These are phyloP conservation scores for Boletus insuetus DNA, from an alignment of 768 basidiomycete species.

Conservation along the genomic window DNA sequence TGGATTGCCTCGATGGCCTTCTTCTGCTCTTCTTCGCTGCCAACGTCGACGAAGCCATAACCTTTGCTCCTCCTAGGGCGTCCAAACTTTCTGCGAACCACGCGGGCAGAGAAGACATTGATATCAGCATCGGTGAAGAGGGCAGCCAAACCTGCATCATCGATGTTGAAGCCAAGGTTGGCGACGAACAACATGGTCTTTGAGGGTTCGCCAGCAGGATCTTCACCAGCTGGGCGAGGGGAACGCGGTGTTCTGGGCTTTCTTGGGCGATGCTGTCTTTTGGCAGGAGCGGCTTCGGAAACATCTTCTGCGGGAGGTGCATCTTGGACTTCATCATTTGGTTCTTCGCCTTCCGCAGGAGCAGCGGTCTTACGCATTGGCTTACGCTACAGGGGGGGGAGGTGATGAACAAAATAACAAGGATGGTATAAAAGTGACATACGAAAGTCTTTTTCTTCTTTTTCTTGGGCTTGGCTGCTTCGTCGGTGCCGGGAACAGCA, in stretches of 20 bases:
- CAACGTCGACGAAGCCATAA: constrained; percentile 97
- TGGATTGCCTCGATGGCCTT: constrained; percentile 86
- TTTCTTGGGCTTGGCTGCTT: constrained; percentile 68
- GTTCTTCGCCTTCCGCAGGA: constrained; percentile 33
- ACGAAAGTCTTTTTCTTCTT: constrained; percentile 75
- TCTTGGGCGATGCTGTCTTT: constrained; percentile 49
- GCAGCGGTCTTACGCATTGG: constrained; percentile 37
- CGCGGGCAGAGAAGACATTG: constrained; percentile 79
- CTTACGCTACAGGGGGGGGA: constrained; percentile 49
- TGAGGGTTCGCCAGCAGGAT: constrained; percentile 84
- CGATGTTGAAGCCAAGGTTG: constrained; percentile 94
- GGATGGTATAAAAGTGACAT: constrained; percentile 7
- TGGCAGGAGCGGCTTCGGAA: constrained; percentile 34
- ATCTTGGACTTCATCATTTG: constrained; percentile 29
- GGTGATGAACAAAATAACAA: constrained; percentile 6
- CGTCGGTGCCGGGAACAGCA: constrained; percentile 48
- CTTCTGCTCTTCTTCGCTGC: constrained; percentile 81
- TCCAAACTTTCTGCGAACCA: constrained; percentile 84
- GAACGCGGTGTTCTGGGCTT: constrained; percentile 57
- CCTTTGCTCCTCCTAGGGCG: constrained; percentile 89
- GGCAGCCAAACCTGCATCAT: constrained; percentile 74
- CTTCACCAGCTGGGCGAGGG: constrained; percentile 73
- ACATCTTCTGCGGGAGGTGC: constrained; percentile 37
- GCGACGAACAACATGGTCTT: constrained; percentile 92
- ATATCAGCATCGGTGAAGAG: constrained; percentile 89